Conservation (phyloP, 768 basidiomycete species). For the Paxillus rubicundulus region DNA sequence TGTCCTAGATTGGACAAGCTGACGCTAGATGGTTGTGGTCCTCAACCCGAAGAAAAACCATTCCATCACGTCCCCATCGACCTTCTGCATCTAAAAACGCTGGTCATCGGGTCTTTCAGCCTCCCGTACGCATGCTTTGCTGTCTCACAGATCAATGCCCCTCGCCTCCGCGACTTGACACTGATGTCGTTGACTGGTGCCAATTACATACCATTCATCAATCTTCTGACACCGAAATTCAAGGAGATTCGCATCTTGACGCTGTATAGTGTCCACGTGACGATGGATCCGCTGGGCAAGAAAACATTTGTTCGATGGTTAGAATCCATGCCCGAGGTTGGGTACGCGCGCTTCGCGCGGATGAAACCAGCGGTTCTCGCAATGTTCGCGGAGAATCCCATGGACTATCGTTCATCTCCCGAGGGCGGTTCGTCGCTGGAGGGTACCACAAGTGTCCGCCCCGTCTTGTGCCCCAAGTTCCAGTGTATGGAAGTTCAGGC, state of each 20-base stretch:
- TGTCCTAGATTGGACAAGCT: conserved; percentile 55
- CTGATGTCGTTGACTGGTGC: conserved; percentile 51
- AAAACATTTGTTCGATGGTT: conserved; percentile 48
- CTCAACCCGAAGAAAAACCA: conserved; percentile 33
- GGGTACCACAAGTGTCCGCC: conserved; percentile 6
- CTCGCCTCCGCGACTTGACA: conserved; percentile 55
- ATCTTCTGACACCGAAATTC: conserved; percentile 45
- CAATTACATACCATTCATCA: conserved; percentile 51
- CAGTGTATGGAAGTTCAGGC: conserved; percentile 46
- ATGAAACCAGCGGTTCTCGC: conserved; percentile 43
- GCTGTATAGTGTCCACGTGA: conserved; percentile 44
- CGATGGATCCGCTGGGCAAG: conserved; percentile 22
- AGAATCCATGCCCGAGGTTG: conserved; percentile 55
- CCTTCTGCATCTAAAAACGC: conserved; percentile 48
- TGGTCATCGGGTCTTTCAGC: conserved; percentile 58
- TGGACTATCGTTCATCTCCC: conserved; percentile 13
- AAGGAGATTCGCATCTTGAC: conserved; percentile 55
- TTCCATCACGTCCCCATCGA: conserved; percentile 38
- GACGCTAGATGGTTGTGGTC: conserved; percentile 62
- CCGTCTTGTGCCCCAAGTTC: conserved; percentile 44
- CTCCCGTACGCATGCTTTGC: conserved; percentile 46
- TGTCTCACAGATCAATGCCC: conserved; percentile 50
- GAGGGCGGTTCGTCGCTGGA: conserved; percentile 9
- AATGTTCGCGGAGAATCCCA: conserved; percentile 45
- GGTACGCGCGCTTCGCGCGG: conserved; percentile 48